Percentiles rank a stretch among this genome's conserved stretches.
phyloP scores from a whole-genome alignment of 2,329 filamentous ascomycete species.

The Diatrype stigma region DNA sequence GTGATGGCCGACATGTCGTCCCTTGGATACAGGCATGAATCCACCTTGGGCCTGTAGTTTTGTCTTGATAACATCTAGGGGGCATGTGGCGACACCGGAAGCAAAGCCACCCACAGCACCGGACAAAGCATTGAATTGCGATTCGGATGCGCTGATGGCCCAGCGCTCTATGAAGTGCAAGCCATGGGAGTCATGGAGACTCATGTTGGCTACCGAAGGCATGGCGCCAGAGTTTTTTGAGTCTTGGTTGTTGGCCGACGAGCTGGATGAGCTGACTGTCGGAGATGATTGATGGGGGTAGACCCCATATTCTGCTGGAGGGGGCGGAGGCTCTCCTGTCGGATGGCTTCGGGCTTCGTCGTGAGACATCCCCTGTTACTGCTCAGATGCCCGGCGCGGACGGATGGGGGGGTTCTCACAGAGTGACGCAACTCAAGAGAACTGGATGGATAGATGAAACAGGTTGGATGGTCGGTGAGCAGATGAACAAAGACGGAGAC shows the following conservation, averaged over 20 bases:
- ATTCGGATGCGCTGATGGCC: conserved; percentile 52
- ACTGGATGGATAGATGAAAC: not conserved
- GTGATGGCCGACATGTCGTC: conserved; percentile 44
- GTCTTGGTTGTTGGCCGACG: conserved; percentile 17
- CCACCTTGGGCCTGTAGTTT: conserved; percentile 94
- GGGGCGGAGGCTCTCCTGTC: conserved; percentile 22
- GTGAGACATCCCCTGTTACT: conserved; percentile 45
- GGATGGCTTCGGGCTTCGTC: conserved; percentile 37
- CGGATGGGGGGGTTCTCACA: not conserved
- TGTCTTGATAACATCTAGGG: conserved; percentile 98
- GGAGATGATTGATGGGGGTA: conserved; percentile 21
- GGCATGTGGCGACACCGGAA: conserved; percentile 91
- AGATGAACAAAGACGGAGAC: not conserved
- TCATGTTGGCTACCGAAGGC: conserved; percentile 24
- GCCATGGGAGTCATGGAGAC: conserved; percentile 22
- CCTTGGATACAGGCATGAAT: conserved; percentile 54
- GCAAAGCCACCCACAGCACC: conserved; percentile 88
- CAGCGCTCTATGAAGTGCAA: conserved; percentile 50
- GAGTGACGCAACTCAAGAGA: not conserved
- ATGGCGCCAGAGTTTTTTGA: conserved; percentile 9
- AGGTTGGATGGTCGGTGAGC: not conserved
- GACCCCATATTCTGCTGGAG: conserved; percentile 32
- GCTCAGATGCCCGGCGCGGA: conserved; percentile 9
- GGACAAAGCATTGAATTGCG: conserved; percentile 75
- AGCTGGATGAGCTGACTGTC: conserved; percentile 22